A percentile compares a stretch with the other conserved stretches of the same genome.
These are phyloP conservation scores for Solanum clarkiae DNA, from an alignment of 257 asterid species.

Conservation along the genomic window DNA sequence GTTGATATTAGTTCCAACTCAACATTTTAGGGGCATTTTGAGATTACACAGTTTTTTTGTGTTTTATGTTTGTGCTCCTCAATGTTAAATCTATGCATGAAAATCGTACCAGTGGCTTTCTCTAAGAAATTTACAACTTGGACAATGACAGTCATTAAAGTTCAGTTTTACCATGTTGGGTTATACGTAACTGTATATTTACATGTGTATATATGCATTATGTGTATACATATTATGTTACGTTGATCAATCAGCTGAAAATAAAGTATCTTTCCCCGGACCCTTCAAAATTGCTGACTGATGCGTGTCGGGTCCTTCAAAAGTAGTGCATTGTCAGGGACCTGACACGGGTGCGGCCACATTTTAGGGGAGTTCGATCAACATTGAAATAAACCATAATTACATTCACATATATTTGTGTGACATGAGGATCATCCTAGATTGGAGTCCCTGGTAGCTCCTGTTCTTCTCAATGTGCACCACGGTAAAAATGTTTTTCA, in stretches of 20 bases:
- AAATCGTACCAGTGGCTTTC: neutral
- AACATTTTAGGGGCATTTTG: neutral
- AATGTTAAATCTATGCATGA: neutral
- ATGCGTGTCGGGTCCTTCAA: neutral
- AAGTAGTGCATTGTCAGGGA: neutral
- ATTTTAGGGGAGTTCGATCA: neutral
- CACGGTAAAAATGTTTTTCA: neutral
- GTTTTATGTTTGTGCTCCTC: neutral
- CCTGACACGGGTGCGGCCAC: neutral
- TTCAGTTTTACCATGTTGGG: neutral
- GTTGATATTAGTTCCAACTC: neutral
- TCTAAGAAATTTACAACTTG: neutral
- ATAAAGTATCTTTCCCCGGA: neutral
- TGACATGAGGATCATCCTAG: neutral
- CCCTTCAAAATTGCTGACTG: neutral
- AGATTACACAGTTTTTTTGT: neutral
- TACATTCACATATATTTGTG: neutral
- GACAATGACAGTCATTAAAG: neutral
- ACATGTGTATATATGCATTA: neutral
- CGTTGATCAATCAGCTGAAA: neutral
- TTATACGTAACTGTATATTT: neutral
- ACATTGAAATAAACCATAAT: neutral
- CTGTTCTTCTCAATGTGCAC: neutral
- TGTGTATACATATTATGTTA: neutral
- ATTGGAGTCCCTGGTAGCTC: neutral